phyloP scores from a whole-genome alignment of 2,329 filamentous ascomycete species.

The Venturia aucupariae region DNA sequence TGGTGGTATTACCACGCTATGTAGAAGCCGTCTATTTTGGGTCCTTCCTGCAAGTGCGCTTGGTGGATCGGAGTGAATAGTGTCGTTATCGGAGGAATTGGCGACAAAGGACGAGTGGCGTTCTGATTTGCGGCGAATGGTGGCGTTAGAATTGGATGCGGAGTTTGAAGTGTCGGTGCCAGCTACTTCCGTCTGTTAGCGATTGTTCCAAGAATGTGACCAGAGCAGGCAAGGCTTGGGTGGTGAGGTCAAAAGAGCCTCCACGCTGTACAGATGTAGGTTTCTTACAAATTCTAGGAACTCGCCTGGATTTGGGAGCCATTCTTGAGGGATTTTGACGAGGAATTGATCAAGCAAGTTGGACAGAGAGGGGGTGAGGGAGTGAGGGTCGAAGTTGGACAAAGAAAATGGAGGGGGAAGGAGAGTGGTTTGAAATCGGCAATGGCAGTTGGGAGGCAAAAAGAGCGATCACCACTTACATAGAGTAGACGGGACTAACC shows the following conservation, averaged over 20 bases:
- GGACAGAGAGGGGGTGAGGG: not conserved
- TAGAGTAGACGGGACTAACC: not conserved
- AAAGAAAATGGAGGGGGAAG: not conserved
- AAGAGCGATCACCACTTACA: not conserved
- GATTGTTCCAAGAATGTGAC: not conserved
- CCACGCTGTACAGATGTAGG: not conserved
- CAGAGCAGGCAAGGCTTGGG: not conserved
- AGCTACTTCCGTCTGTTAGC: not conserved
- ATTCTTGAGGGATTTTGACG: not conserved
- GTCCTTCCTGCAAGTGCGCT: not conserved
- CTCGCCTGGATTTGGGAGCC: not conserved
- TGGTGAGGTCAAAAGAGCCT: not conserved
- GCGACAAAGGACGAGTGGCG: slow-evolving; percentile 3
- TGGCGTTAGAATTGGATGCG: not conserved
- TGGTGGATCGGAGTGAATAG: not conserved
- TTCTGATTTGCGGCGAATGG: not conserved
- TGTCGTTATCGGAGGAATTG: slow-evolving; percentile 9
- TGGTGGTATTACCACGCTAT: slow-evolving; percentile 4
- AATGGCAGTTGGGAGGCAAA: not conserved
- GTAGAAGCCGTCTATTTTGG: not conserved
- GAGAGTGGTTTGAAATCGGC: not conserved
- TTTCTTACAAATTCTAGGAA: not conserved
- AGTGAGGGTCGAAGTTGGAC: not conserved
- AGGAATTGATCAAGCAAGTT: not conserved
- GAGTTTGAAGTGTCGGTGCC: not conserved